Conservation (phyloP, 345 rosid species). For the Bruguiera gymnorhiza region DNA sequence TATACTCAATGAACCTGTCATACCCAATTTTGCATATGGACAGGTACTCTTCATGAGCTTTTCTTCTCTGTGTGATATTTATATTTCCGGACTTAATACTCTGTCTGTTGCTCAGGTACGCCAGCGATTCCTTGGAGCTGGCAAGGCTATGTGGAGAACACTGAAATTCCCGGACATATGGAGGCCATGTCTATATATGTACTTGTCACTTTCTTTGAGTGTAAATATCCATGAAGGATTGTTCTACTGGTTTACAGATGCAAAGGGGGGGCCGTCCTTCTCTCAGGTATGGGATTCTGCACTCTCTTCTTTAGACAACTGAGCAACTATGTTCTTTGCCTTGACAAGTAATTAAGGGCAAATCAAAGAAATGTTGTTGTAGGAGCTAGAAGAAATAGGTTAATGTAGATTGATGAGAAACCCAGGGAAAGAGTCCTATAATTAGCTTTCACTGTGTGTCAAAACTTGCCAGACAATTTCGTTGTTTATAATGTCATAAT, state of each 20-base stretch:
- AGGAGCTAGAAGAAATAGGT: no score
- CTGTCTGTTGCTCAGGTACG: slow-evolving; percentile 40
- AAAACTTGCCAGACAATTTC: neutral
- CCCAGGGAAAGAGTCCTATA: neutral
- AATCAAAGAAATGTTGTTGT: neutral
- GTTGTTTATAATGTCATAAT: neutral
- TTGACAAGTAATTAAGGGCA: neutral
- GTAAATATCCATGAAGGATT: slow-evolving; percentile 69
- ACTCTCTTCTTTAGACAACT: neutral
- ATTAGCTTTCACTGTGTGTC: neutral
- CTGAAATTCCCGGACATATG: slow-evolving; percentile 56
- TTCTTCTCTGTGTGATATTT: neutral
- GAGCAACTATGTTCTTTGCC: neutral
- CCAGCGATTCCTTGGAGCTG: slow-evolving; percentile 59
- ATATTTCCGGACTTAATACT: neutral
- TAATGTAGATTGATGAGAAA: no score
- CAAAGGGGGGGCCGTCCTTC: slow-evolving; percentile 77
- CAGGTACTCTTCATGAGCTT: slow-evolving; percentile 32
- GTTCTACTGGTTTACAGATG: slow-evolving; percentile 87
- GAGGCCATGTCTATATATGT: slow-evolving; percentile 71
- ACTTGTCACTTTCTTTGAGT: slow-evolving; percentile 57
- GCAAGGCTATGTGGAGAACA: slow-evolving; percentile 60
- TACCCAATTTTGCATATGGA: slow-evolving; percentile 34
- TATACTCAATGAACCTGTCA: slow-evolving; percentile 42
- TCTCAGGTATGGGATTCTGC: slow-evolving; percentile 30